phyloP scores from a whole-genome alignment of 2,329 filamentous ascomycete species.

The Cryphonectria naterciae region DNA sequence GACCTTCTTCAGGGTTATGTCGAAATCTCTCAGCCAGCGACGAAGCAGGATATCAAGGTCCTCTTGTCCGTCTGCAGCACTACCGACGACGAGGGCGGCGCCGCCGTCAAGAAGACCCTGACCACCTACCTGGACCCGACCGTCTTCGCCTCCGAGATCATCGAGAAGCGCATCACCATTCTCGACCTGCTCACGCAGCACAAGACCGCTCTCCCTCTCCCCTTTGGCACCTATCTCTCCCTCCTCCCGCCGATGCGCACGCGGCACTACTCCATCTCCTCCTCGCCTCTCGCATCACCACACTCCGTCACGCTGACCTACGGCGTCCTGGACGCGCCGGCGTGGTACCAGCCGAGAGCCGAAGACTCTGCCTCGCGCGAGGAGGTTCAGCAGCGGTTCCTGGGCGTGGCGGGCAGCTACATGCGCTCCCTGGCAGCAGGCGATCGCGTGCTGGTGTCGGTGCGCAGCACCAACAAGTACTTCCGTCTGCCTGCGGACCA shows the following conservation, averaged over 20 bases:
- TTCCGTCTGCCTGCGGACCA: constrained; percentile 55
- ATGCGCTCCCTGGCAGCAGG: constrained; percentile 52
- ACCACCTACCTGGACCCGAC: constrained; percentile 48
- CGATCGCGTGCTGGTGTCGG: constrained; percentile 55
- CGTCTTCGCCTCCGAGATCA: constrained; percentile 52
- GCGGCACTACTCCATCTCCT: constrained; percentile 80
- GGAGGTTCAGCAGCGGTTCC: constrained; percentile 45
- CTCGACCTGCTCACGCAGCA: constrained; percentile 69
- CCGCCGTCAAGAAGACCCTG: constrained; percentile 45
- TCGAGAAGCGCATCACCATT: constrained; percentile 63
- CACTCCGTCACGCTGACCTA: constrained; percentile 68
- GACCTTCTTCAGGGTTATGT: constrained; percentile 72
- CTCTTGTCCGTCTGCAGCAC: background rate
- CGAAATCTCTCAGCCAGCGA: constrained; percentile 73
- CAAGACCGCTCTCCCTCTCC: constrained; percentile 61
- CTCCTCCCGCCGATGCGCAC: constrained; percentile 79
- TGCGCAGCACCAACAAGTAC: constrained; percentile 46
- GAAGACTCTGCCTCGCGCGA: constrained; percentile 37
- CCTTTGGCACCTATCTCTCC: constrained; percentile 68
- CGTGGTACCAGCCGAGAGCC: constrained; percentile 42
- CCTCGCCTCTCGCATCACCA: constrained; percentile 66
- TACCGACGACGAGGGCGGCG: constrained; percentile 28
- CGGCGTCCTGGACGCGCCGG: constrained; percentile 62
- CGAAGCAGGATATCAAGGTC: constrained; percentile 51
- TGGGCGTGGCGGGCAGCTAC: constrained; percentile 66